Evolutionary conservation across 164 flowering plant genomes (phyloP).

Genomic region (Saururus chinensis): DNA sequence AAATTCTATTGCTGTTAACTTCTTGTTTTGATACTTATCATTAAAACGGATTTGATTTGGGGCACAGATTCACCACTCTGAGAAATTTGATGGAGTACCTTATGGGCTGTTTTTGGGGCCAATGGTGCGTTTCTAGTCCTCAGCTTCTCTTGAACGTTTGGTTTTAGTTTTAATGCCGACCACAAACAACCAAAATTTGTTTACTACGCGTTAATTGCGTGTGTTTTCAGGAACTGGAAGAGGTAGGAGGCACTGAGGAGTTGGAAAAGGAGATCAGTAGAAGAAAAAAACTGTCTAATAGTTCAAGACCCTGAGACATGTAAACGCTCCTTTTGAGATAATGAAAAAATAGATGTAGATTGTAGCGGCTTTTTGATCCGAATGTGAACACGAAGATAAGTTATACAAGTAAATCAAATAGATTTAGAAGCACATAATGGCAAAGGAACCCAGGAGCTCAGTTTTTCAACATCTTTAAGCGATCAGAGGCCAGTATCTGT

Average conservation of each 20-base stretch:
- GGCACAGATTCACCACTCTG: conserved; percentile 78
- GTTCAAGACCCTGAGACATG: conserved; percentile 4
- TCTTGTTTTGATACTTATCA: too few relatives aligned
- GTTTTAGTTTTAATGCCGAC: too few relatives aligned
- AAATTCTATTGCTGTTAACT: too few relatives aligned
- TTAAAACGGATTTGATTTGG: neutral
- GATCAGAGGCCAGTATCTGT: too few relatives aligned
- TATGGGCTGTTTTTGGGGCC: conserved; percentile 94
- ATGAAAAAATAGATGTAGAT: neutral
- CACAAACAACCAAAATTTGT: too few relatives aligned
- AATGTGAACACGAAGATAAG: neutral
- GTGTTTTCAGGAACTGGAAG: conserved; percentile 62
- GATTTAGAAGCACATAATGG: too few relatives aligned
- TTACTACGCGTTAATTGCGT: neutral
- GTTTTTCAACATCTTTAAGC: too few relatives aligned
- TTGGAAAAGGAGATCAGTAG: conserved; percentile 56
- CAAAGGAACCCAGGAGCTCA: too few relatives aligned
- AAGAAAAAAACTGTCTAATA: conserved; percentile 23
- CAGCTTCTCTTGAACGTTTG: neutral
- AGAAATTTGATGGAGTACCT: conserved; percentile 83
- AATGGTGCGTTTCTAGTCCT: conserved; percentile 26
- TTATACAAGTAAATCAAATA: too few relatives aligned
- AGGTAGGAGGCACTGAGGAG: conserved; percentile 69
- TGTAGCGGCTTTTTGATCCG: neutral
- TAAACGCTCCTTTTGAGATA: neutral